Percentiles rank a stretch among this genome's conserved stretches.
These are phyloP conservation scores for Beauveria asiatica DNA, from an alignment of 2,329 filamentous ascomycete species.

Conservation along the genomic window DNA sequence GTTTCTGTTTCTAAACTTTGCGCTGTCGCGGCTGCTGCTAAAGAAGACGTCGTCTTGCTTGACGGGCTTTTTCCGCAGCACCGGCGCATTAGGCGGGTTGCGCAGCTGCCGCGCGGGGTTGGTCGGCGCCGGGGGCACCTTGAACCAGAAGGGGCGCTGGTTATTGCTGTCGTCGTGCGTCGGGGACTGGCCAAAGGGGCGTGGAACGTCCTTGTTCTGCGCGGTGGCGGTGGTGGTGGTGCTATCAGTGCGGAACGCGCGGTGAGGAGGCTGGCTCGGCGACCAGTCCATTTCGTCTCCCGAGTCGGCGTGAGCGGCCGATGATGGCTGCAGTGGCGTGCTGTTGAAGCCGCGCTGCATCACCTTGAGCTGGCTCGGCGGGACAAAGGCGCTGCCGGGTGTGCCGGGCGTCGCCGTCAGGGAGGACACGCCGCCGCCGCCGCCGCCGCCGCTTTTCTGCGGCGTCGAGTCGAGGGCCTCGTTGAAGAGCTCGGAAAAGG, in stretches of 20 bases:
- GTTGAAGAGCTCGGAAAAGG: conserved; percentile 33
- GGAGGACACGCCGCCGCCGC: neutral
- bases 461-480: conserved; percentile 24
- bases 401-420: conserved; percentile 2
- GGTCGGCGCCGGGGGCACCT: conserved; percentile 59
- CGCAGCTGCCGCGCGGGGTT: conserved; percentile 54
- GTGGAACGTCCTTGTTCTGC: conserved; percentile 22
- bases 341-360: conserved; percentile 10
- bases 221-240: conserved; percentile 18
- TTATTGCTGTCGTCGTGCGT: conserved; percentile 31
- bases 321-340: conserved; percentile 11
- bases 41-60: conserved; percentile 45
- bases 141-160: conserved; percentile 54
- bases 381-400: conserved; percentile 3
- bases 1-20: conserved; percentile 6
- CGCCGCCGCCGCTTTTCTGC: conserved; percentile 1
- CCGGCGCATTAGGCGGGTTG: conserved; percentile 51
- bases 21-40: conserved; percentile 18
- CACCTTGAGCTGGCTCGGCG: conserved; percentile 6
- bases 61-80: conserved; percentile 38
- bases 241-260: conserved; percentile 38
- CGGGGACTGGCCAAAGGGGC: conserved; percentile 38
- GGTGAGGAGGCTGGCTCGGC: conserved; percentile 48
- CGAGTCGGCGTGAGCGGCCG: conserved; percentile 26
- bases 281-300: conserved; percentile 68